Evolutionary conservation across 75 land plant species (phyloP), one percentile per base, ranked within the genome.

Genomic region (Picea glauca): DNA sequence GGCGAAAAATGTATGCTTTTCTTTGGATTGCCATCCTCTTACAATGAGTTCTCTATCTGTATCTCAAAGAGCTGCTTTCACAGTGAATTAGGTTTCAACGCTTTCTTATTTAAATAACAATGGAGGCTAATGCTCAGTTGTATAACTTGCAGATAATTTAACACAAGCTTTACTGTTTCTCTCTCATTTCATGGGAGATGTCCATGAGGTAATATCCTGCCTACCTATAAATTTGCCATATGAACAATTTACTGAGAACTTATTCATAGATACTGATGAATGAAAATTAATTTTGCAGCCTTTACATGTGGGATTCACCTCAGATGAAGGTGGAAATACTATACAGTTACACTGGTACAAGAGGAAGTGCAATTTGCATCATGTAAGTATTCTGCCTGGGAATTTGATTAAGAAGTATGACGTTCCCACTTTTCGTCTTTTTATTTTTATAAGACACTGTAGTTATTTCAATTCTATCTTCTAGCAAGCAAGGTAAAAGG

Each of bases 271-370:
- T 60, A 18, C 61, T 60, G 20, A 60, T 18, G 61, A n/a, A 33
- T 12, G n/a, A 46, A 33, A 9, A 11, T 33, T 46, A 66, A 65
- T 62, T 78, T 60, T 46, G 79, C 81, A 95, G 94, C 98, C 98
- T 15, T 65, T 95, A 86, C 98, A 95, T 80, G 89, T 90, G 23
- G 98, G 96, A 32, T 95, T 95, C 79, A 88, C 92, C 20, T 82
- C 81, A 30, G 98, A 95, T 81, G 83, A 75, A 74, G 98, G 98
- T 58, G 98, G 98, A n/a, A 95, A 95, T 80, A 79, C 87, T n/a
- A 88, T 95, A 15, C 35, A 78, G 0, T 74, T 96, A 32, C 93
- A 73, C 61, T 96, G 99, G 99, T 96, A 85, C 63, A 67, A 80
- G 2, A 83, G 91, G 64, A 94, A 89, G 79, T 68, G 73, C 15